Base-by-base conservation (phyloP, 2,329 filamentous ascomycete species). In the Cadophora malorum region DNA sequence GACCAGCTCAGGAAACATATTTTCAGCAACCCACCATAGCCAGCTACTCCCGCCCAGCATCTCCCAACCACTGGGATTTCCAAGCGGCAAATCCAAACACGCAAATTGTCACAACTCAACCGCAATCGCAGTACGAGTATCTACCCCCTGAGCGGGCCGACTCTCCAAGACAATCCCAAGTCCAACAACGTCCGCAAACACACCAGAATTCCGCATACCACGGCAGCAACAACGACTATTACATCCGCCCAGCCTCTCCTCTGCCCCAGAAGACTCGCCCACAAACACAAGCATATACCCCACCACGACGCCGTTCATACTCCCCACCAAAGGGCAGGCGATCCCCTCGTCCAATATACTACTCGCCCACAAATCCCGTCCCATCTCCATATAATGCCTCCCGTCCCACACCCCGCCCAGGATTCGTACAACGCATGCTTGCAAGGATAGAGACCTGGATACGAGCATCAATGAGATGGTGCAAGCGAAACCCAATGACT, bases 321-420 rank as follows among this genome's bases (percentile, higher is more conserved):
- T 50, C 63, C 33, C 58, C 56, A 28, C 16, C 65, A 49, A 55
- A 50, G 45, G n/a, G 35, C 31, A 63, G 41, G 25, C 50, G 53
- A n/a, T 63, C 69, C 41, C 70, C 65, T 5, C 62, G 55, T 64
- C 70, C 69, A 7, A 31, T 74, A 47, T 65, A 70, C 64, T 74
- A 67, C 67, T 73, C 72, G 1, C 74, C 74, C 16, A 64, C 64
- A 10, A 75, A 75, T 38, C 65, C 63, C 25, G 64, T 68, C 3
- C 71, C 73, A 3, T 70, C 72, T 16, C 74, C 75, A 5, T 76
- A 74, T 65, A 73, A 66, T 58, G 66, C 67, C 8, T 69, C 70
- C 12, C 72, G 75, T 14, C 75, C 75, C 0, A 59, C 67, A 16
- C 74, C 74, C 0, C 68, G 75, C 7, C 72, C 70, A 1, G 74